Percentiles rank a stretch among this genome's conserved stretches.
Evolutionary conservation across 2,329 filamentous ascomycete species (phyloP).

Genomic region (Cladophialophora exuberans): DNA sequence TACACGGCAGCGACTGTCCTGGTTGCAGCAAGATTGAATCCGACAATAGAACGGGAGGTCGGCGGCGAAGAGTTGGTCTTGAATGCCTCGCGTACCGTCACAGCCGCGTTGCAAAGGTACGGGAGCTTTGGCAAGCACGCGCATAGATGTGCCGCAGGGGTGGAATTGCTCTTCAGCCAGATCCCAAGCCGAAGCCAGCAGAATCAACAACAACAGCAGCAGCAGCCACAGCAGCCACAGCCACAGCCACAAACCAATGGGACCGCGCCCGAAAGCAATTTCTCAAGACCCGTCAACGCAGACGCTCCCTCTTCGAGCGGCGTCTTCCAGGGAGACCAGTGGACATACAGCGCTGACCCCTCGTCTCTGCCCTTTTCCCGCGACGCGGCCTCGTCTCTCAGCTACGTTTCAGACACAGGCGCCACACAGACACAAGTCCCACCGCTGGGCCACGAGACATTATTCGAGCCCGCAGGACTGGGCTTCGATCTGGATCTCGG

Average conservation of each 20-base stretch:
- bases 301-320: not conserved
- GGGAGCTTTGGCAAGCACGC: conserved; percentile 12
- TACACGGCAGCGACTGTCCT: conserved; percentile 43
- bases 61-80: conserved; percentile 3
- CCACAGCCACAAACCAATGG: not conserved
- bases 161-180: conserved; percentile 11
- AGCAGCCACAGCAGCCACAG: not conserved
- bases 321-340: not conserved
- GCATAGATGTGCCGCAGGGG: conserved; percentile 12
- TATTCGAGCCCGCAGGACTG: conserved; percentile 2
- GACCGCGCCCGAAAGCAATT: not conserved
- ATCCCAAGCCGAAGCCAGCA: conserved; percentile 25
- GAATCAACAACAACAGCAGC: not conserved
- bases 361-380: not conserved
- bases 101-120: conserved; percentile 1
- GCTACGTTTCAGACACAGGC: not conserved
- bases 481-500: conserved; percentile 10
- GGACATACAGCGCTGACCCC: not conserved
- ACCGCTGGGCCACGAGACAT: not conserved
- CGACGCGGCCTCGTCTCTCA: not conserved
- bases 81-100: conserved; percentile 6
- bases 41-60: conserved; percentile 7
- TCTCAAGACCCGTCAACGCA: not conserved
- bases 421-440: not conserved
- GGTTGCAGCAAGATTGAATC: conserved; percentile 36